Conservation (phyloP, 768 basidiomycete species). For the Naganishia antarctica region DNA sequence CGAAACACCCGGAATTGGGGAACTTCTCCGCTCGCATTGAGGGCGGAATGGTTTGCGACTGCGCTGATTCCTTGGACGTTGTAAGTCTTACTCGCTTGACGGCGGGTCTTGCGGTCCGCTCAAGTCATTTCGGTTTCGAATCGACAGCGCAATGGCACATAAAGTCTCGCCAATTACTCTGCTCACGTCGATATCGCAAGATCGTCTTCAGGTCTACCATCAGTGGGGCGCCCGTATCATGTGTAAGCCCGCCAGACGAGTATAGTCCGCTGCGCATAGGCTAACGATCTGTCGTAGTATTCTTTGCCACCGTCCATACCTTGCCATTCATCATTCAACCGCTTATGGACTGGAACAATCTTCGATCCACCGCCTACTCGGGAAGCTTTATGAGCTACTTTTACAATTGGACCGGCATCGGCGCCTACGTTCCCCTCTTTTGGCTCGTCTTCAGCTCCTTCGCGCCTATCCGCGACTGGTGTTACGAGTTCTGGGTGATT, state of each 20-base stretch:
- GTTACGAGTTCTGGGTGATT: slow-evolving; percentile 24
- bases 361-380: slow-evolving; percentile 10
- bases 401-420: slow-evolving; percentile 26
- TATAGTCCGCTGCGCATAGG: not conserved
- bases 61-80: slow-evolving; percentile 23
- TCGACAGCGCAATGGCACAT: slow-evolving; percentile 2
- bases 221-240: slow-evolving; percentile 22
- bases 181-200: slow-evolving; percentile 15
- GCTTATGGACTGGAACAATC: not conserved
- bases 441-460: slow-evolving; percentile 25
- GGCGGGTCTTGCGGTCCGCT: too few relatives aligned
- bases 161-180: slow-evolving; percentile 21
- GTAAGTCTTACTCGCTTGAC: too few relatives aligned
- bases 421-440: slow-evolving; percentile 7
- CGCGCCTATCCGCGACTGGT: slow-evolving; percentile 15
- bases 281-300: not conserved
- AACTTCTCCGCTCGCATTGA: slow-evolving; percentile 11
- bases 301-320: slow-evolving; percentile 23
- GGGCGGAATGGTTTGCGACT: slow-evolving; percentile 21
- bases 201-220: slow-evolving; percentile 19
- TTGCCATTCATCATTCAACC: slow-evolving; percentile 14
- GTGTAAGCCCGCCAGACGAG: slow-evolving; percentile 4
- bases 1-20: slow-evolving; percentile 19
- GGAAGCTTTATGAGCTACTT: slow-evolving; percentile 14
- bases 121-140: not conserved